A percentile compares a stretch with the other conserved stretches of the same genome.
Conservation (phyloP, 768 basidiomycete species). For the Termitomyces sp. region DNA sequence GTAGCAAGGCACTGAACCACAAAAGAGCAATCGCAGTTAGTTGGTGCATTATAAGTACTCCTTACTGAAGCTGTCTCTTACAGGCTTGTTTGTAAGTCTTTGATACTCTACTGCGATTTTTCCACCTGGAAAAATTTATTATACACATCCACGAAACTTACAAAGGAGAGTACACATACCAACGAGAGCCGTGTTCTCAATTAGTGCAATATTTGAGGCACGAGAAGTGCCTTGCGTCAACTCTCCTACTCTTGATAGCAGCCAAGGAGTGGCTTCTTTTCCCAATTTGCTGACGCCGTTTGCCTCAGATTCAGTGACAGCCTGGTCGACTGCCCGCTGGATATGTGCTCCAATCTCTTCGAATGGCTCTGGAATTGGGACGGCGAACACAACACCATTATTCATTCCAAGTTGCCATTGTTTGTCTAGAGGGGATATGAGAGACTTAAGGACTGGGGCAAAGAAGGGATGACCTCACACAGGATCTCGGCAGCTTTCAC, state of each 20-base stretch:
- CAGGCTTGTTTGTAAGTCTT: constrained; percentile 36
- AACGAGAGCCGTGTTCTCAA: constrained; percentile 83
- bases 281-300: constrained; percentile 78
- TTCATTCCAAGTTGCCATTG: constrained; percentile 69
- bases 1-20: neutral
- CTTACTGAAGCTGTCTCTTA: constrained; percentile 22
- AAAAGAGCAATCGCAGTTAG: neutral
- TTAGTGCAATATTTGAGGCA: constrained; percentile 75
- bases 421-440: constrained; percentile 42
- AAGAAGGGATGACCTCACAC: constrained; percentile 38
- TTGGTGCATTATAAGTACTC: constrained; percentile 2
- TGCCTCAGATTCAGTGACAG: constrained; percentile 77
- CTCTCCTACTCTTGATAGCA: constrained; percentile 78
- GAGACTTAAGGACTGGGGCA: neutral
- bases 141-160: neutral
- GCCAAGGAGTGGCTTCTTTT: constrained; percentile 94
- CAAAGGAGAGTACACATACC: constrained; percentile 44
- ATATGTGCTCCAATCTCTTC: constrained; percentile 64
- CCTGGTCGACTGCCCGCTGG: constrained; percentile 79
- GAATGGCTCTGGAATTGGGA: constrained; percentile 82
- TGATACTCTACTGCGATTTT: constrained; percentile 78
- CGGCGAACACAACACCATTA: constrained; percentile 79
- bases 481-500: constrained; percentile 69
- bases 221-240: constrained; percentile 76
- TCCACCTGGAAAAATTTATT: constrained; percentile 46